Conservation (phyloP, 306 rosid species). For the Urtica urens region DNA sequence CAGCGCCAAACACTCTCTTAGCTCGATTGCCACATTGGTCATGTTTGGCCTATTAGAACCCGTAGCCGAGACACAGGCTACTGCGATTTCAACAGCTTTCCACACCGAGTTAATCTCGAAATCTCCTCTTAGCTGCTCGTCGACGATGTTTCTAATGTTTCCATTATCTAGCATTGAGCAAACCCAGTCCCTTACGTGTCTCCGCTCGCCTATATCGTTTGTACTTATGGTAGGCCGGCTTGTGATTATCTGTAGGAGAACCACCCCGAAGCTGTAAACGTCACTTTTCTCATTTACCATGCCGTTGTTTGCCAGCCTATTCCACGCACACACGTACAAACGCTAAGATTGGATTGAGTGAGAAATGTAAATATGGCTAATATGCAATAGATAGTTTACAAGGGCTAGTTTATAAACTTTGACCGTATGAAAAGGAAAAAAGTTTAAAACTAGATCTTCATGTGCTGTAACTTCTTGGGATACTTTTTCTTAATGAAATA, state of each 20-base stretch:
- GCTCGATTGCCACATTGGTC: conserved; percentile 12
- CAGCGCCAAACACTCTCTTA: conserved; percentile 16
- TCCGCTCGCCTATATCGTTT: neutral
- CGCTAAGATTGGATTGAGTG: too few species aligned
- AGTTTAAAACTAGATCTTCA: too few species aligned
- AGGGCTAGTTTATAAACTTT: too few species aligned
- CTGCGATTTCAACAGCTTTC: conserved; percentile 29
- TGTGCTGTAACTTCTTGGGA: too few species aligned
- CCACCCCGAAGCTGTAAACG: conserved; percentile 18
- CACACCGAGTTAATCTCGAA: conserved; percentile 18
- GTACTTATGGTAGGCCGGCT: neutral
- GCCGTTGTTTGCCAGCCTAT: neutral
- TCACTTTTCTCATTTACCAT: conserved; percentile 9
- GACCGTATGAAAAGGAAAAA: too few species aligned
- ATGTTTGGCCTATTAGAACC: conserved; percentile 19
- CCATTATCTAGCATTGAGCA: conserved; percentile 9
- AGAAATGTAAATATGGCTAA: too few species aligned
- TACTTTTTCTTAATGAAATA: too few species aligned
- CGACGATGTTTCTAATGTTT: conserved; percentile 12
- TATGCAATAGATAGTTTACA: too few species aligned
- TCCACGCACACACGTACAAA: too few species aligned
- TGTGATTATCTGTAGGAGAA: conserved; percentile 14
- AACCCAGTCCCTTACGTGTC: conserved; percentile 18
- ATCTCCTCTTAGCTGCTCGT: conserved; percentile 6
- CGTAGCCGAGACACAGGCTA: neutral